Evolutionary conservation across 371 early-diverging fungal genomes (phyloP), one percentile per base, ranked within the genome.

Genomic region (Apophysomyces trapeziformis): DNA sequence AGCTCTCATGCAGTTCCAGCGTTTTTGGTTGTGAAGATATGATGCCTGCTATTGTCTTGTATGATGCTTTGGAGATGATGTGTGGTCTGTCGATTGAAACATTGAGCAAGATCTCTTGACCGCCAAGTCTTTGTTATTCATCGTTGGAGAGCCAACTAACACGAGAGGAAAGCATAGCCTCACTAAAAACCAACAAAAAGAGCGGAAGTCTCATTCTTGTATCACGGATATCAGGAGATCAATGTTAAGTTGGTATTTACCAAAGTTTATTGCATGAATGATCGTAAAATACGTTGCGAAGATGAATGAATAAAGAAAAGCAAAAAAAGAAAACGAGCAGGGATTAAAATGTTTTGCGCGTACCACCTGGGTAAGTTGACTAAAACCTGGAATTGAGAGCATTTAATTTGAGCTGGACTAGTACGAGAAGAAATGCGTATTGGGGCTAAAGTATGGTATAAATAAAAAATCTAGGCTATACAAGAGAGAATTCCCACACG

Each of bases 221-320:
- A 50, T 21, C 21, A 50, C 35, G 11, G 18, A 26, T 8, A 21
- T n/a, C 21, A 32, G 21, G 32, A 21, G 54, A 50, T 50, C 54
- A 21, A 50, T 16, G n/a, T 4, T 7, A 21, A 9, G 21, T 35
- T 16, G 21, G 21, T 5, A 9, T 9, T 16, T 21, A 13, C 5
- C 21, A 50, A 50, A 21, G 54, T 50, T 50, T 50, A 50, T 50
- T 50, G 54, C 54, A 50, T 50, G 54, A 50, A 50, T 50, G 32
- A 41, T 41, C 2, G 13, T 18, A 50, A 26, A 26, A 26, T 26
- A 26, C 32, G 1, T 26, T 26, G 32, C 2, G 32, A 26, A 26
- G 32, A 26, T 26, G 32, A 2, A 26, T 18, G 5, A 5, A 7
- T 1, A 2, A 21, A 7, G 21, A 50, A 18, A 50, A 2, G 21